Conservation (phyloP, 164 flowering plant species). For the Tinospora cordifolia region DNA sequence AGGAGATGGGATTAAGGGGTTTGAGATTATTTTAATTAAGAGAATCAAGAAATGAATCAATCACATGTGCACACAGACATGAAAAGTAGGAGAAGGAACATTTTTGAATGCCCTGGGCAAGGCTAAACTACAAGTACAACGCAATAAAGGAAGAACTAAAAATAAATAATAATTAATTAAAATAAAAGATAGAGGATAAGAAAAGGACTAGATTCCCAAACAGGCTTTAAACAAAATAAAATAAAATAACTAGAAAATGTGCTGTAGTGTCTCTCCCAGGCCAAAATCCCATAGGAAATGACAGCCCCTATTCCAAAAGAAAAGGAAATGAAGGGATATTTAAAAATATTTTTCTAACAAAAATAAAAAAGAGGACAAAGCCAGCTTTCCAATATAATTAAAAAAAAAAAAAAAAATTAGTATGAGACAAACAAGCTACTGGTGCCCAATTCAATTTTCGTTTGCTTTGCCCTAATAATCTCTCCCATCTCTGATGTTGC, state of each 20-base stretch:
- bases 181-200: background rate
- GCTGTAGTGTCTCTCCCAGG: constrained; percentile 2
- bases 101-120: too few species aligned
- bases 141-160: background rate
- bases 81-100: background rate
- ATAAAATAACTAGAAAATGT: background rate
- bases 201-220: constrained; percentile 21
- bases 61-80: background rate
- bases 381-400: background rate
- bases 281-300: constrained; percentile 16
- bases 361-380: background rate
- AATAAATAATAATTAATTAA: too few species aligned
- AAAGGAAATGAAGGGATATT: constrained; percentile 9
- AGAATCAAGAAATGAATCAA: background rate
- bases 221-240: constrained; percentile 1
- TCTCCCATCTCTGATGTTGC: background rate
- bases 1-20: background rate
- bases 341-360: too few species aligned
- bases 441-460: background rate
- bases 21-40: background rate
- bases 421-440: background rate
- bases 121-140: background rate
- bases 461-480: background rate
- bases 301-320: constrained; percentile 16
- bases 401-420: too few species aligned